Evolutionary conservation across 73 alveolate species (phyloP), one percentile per base, ranked within the genome.

Genomic region (Halteria grandinella): DNA sequence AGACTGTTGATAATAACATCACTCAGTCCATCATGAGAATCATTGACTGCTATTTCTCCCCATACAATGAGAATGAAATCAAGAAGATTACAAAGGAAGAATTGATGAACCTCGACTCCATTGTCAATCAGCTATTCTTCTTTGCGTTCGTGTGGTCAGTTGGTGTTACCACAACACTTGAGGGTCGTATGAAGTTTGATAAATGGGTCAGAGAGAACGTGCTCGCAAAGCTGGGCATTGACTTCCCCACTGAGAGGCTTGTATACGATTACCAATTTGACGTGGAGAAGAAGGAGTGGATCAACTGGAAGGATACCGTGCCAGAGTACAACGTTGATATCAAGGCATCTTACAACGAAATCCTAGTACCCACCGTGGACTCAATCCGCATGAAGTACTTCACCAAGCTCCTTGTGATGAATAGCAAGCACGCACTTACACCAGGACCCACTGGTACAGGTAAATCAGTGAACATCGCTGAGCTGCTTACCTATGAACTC

Each of bases 361-460:
- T 98, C 48, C 95, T 95, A 57, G 99, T 98, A 2, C 99, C 99
- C 4, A 97, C 99, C 15, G 95, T 95, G 69, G 99, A 98, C 84
- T 97, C 99, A 51, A 97, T 98, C 55, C 96, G 99, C 51, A 89
- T 88, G 88, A 93, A 94, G 55, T 92, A 78, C 83, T 83, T 98
- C 28, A 87, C 89, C 66, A 97, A 89, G 82, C 88, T 91, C 66
- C 90, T 95, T 51, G 80, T 98, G 71, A 53, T 80, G 60, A 90
- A 97, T 62, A 96, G 93, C 64, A 93, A 95, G 82, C 99, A 98
- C 85, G 97, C 89, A 21, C 91, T 98, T 1, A 87, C 96, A 25
- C 99, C 99, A 73, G 99, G 99, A 0, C 99, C 98, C 21, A 98
- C 99, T 4, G 99, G 99, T 43, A 97, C 99, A 12, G 99, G 99